Conservation (phyloP, 345 rosid genomes). For the Syzygium jambos region DNA sequence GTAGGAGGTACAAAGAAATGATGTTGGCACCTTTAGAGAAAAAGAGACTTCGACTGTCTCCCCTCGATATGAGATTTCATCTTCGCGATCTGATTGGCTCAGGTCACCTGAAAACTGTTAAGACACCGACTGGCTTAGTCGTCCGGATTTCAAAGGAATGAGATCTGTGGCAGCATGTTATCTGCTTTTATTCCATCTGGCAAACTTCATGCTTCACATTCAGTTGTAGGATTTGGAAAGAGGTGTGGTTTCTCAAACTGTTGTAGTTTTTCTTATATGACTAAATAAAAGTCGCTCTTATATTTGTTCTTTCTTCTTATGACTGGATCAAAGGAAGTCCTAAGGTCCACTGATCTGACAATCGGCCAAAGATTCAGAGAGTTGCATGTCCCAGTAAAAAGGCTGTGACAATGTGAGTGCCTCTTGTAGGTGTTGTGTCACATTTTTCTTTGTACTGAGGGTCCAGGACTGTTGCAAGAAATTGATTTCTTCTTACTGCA, state of each 20-base stretch:
- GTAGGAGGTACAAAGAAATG: conserved; percentile 86
- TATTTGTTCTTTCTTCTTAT: background rate
- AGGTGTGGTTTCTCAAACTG: background rate
- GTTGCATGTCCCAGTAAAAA: background rate
- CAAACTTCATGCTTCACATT: background rate
- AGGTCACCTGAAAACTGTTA: conserved; percentile 54
- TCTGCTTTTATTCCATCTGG: background rate
- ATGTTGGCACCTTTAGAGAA: conserved; percentile 78
- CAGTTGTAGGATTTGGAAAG: background rate
- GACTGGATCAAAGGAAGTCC: background rate
- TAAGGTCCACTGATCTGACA: background rate
- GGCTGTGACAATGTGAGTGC: background rate
- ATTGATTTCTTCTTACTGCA: background rate
- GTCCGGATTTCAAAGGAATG: conserved; percentile 59
- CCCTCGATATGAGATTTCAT: conserved; percentile 92
- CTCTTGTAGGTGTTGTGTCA: background rate
- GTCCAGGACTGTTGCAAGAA: background rate
- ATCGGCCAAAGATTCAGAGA: background rate
- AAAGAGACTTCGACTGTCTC: conserved; percentile 68
- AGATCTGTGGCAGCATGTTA: background rate
- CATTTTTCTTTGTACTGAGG: background rate
- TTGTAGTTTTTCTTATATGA: background rate
- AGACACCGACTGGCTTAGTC: conserved; percentile 52
- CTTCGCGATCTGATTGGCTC: conserved; percentile 94
- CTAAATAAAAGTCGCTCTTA: background rate